Conservation (phyloP, 2,329 filamentous ascomycete species). For the Arthrocladium fulminans region DNA sequence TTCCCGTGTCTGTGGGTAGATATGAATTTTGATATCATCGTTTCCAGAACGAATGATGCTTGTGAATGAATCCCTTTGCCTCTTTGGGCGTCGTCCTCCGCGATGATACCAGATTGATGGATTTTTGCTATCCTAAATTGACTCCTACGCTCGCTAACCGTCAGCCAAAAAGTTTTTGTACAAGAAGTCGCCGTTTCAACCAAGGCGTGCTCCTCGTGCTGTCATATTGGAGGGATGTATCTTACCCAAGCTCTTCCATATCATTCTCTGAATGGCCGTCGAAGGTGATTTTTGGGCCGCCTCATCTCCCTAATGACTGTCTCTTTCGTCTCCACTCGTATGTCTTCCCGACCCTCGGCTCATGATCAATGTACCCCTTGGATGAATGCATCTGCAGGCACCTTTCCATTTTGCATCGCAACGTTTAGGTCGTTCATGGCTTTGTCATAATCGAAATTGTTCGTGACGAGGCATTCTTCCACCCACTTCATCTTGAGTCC, state of each 20-base stretch:
- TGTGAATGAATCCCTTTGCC: too few species aligned
- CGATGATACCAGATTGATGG: too few species aligned
- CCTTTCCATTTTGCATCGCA: slow-evolving; percentile 48
- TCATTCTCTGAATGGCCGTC: background rate
- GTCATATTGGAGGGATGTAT: background rate
- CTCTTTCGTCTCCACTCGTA: background rate
- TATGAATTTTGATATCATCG: too few species aligned
- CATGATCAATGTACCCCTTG: slow-evolving; percentile 1
- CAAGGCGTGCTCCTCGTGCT: background rate
- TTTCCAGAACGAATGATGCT: too few species aligned
- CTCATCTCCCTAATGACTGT: background rate
- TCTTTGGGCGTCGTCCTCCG: too few species aligned
- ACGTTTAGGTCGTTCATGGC: slow-evolving; percentile 68
- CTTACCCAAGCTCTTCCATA: slow-evolving; percentile 4
- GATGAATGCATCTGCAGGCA: slow-evolving; percentile 18
- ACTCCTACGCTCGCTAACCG: background rate
- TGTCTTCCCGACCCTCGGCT: background rate
- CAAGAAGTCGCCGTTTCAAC: background rate
- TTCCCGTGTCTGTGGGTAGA: too few species aligned
- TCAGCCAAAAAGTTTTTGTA: background rate
- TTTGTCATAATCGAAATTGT: slow-evolving; percentile 68
- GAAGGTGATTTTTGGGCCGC: background rate
- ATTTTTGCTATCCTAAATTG: too few species aligned
- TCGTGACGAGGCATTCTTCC: slow-evolving; percentile 69
- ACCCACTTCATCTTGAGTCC: slow-evolving; percentile 73